Evolutionary conservation across 2,329 filamentous ascomycete genomes (phyloP), one percentile per base, ranked within the genome.

Genomic region (Ophiocordyceps unilateralis): DNA sequence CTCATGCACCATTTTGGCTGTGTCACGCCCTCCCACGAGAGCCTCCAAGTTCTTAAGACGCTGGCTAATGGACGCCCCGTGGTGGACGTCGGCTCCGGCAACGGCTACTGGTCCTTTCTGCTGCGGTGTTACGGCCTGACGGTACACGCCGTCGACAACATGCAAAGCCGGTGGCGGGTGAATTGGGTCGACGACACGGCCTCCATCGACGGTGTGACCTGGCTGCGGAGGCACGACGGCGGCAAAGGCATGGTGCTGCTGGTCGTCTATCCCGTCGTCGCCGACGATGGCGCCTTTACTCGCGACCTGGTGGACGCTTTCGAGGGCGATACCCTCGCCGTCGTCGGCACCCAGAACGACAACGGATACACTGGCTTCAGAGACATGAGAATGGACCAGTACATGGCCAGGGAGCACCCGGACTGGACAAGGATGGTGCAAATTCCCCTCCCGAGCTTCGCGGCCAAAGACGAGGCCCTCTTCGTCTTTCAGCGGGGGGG

Each of bases 1-100:
- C 67, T 85, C 44, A 86, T 85, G 69, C 81, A 86, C 60, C 81
- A 87, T 58, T 86, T 86, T 57, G 81, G 81, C 41, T 87, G 81
- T 60, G 72, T 74, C 1, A 76, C 76, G 19, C 82, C 82, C 0
- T 74, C 72, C 10, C 79, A 81, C 56, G 78, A 84, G 51, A 67
- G 72, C 2, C 62, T 87, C 12, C 64, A 70, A 47, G 63, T 81
- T 20, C 67, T 86, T 26, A 68, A 68, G 30, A 63, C 69, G 40
- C 56, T 83, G 2, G 67, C 72, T 6, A 67, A 66, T 1, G 66
- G 66, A 3, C 63, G 70, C 6, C 56, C 65, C 12, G 65, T 86
- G 8, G 62, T 80, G 10, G 81, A 86, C 50, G 60, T 85, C 34
- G 82, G 80, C 4, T 77, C 71, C 43, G 82, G 82, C 2, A 83